Evolutionary conservation across 495 filamentous ascomycete genomes (phyloP), one percentile per base, ranked within the genome.

Genomic region (Penicillium paradoxum): DNA sequence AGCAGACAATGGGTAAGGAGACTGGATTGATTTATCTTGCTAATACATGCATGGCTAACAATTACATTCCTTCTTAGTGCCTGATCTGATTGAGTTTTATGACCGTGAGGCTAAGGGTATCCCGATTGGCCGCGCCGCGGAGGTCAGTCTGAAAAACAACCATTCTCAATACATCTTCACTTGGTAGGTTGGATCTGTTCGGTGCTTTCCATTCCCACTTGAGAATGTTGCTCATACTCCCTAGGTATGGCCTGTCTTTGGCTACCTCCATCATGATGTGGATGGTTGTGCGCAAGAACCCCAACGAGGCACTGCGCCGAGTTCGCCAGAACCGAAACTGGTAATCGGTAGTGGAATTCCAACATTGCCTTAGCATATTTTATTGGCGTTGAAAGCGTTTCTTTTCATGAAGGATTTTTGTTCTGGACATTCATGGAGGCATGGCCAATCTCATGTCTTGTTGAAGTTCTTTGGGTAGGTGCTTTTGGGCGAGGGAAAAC

Each of bases 81-180:
- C 89, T 44, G 89, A 93, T 68, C 72, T 93, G 51, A 60, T 96
- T 24, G 79, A 80, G 59, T 65, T 81, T 15, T 84, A 87, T 66
- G 82, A 90, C 43, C 76, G 88, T 60, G 76, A 85, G 59, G 79
- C 79, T 9, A 86, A 84, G 53, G 93, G 95, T n/a, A 85, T 93
- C 36, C 93, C 93, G 1, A 92, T 97, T 67, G 95, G 89, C n/a
- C 80, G 91, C 64, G 73, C 89, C 5, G 81, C 93, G 5, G 90
- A 93, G 73, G 93, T 98, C 53, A 95, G 93, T 70, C 71, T 98
- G 68, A 81, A 88, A 64, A 98, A 98, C 66, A 97, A 92, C 68
- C 93, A 98, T 71, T 83, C 88, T 58, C 92, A 98, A 73, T 98
- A 98, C 64, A 97, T 98, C 51, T 91, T 96, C 66, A 98, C 93